Percentiles rank a stretch among this genome's conserved stretches.
phyloP scores from a whole-genome alignment of 768 basidiomycete species.

The Boletellus ananas region DNA sequence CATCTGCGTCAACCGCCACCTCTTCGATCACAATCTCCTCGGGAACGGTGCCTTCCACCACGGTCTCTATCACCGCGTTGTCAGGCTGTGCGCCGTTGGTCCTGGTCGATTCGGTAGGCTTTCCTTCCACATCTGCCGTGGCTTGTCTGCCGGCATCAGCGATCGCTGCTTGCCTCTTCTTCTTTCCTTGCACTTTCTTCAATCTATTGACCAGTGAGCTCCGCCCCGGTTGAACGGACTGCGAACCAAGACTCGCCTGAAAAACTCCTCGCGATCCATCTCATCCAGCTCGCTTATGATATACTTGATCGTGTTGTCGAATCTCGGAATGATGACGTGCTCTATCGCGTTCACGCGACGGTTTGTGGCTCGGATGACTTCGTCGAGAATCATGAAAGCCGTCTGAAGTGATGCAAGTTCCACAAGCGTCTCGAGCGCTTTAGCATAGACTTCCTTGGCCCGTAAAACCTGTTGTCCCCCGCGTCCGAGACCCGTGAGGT shows the following conservation, averaged over 20 bases:
- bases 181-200: slow-evolving; percentile 97
- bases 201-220: slow-evolving; percentile 46
- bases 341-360: slow-evolving; percentile 98
- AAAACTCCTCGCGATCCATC: slow-evolving; percentile 96
- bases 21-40: slow-evolving; percentile 7
- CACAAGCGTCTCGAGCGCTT: slow-evolving; percentile 94
- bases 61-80: background rate
- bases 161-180: slow-evolving; percentile 74
- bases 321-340: slow-evolving; percentile 89
- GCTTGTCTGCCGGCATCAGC: slow-evolving; percentile 27
- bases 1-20: slow-evolving; percentile 24
- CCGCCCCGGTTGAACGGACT: background rate
- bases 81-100: slow-evolving; percentile 3
- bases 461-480: slow-evolving; percentile 95
- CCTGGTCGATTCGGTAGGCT: slow-evolving; percentile 3
- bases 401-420: slow-evolving; percentile 97
- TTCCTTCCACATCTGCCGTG: slow-evolving; percentile 3
- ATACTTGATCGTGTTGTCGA: slow-evolving; percentile 98
- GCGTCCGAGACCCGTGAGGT: slow-evolving; percentile 92
- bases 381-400: slow-evolving; percentile 97
- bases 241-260: slow-evolving; percentile 51
- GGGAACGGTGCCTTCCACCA: background rate
- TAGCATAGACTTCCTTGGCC: slow-evolving; percentile 96
- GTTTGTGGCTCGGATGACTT: slow-evolving; percentile 99
- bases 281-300: slow-evolving; percentile 97